Percentiles rank a stretch among this genome's conserved stretches.
Conservation (phyloP, 257 asterid genomes). For the Solanum bulbocastanum region DNA sequence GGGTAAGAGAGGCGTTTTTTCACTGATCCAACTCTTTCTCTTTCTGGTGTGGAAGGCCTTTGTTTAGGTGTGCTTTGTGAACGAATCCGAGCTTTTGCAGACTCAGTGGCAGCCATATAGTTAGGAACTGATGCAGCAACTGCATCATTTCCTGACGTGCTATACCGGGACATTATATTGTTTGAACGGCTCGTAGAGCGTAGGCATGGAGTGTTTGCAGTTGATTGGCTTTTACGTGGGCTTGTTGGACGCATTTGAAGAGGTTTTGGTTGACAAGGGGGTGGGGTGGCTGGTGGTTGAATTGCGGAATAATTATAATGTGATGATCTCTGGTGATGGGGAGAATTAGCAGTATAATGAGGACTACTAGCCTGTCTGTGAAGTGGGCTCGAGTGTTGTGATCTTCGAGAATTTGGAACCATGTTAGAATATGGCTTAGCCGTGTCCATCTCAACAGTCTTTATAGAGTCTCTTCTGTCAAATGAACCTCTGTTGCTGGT, state of each 20-base stretch:
- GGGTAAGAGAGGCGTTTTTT: conserved; percentile 72
- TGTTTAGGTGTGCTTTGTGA: conserved; percentile 88
- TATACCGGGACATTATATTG: conserved; percentile 21
- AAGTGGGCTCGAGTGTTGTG: conserved; percentile 53
- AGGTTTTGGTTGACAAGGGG: conserved; percentile 29
- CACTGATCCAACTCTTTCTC: conserved; percentile 47
- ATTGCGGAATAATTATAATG: conserved; percentile 11
- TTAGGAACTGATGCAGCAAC: conserved; percentile 34
- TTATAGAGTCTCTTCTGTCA: conserved; percentile 62
- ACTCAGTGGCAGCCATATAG: conserved; percentile 90
- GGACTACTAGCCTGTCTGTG: conserved; percentile 19
- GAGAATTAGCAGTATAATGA: conserved; percentile 27
- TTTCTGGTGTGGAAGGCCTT: conserved; percentile 77
- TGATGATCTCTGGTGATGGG: conserved; percentile 22
- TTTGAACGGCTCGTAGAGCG: conserved; percentile 38
- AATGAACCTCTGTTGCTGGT: conserved; percentile 49
- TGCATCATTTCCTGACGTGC: conserved; percentile 20
- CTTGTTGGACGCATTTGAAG: conserved; percentile 42
- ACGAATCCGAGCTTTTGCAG: conserved; percentile 69
- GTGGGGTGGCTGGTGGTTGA: conserved; percentile 44
- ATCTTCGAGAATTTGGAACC: conserved; percentile 27
- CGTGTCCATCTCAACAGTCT: conserved; percentile 68
- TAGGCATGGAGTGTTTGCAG: conserved; percentile 72
- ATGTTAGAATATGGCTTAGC: conserved; percentile 19
- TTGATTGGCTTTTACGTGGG: conserved; percentile 61